Base-by-base conservation (phyloP, 306 rosid species). In the Parietaria judaica region DNA sequence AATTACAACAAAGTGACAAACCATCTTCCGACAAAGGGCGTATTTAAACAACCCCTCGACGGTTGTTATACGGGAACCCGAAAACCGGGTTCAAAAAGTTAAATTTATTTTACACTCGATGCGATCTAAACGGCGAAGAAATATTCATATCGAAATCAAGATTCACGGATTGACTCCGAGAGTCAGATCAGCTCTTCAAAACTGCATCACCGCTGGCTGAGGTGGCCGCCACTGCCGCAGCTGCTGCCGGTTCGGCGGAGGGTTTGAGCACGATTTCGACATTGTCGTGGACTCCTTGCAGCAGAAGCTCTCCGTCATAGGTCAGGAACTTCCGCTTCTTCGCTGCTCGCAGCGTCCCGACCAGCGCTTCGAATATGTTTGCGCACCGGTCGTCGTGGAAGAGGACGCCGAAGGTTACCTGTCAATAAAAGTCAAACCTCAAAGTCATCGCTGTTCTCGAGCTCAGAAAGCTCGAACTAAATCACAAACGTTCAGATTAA, bases 211-310 rank as follows among this genome's bases (percentile, higher is more conserved):
- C 23, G 16, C 17, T 14, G 3, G 23, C 45, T 8, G 45, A 5
- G 6, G 45, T 8, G 9, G 45, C 45, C 3, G 45, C 45, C 31
- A 23, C 45, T 3, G 45, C 7, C 7, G 44, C 44, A 39, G 44
- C 44, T 39, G 44, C 44, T 39, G 44, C 7, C 31, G 71, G 61
- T 10, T 75, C 60, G 36, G 83, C 68, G 54, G 74, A 3, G 12
- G 92, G 79, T 71, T 80, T 86, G 67, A 88, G 95, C n/a, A 55
- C 66, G 70, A 92, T 92, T 76, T 84, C 94, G 54, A 88, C 98
- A 44, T 82, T 86, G 71, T 92, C 98, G 61, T 88, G 98, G 69
- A 92, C 98, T 49, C 98, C 98, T 79, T 86, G 98, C 67, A 88
- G 84, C 65, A 92, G 83, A 39, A 88, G 76, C 79, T 92, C 98